Percentiles rank a stretch among this genome's conserved stretches.
Conservation (phyloP, 2,329 filamentous ascomycete species). For the Metarhizium album region DNA sequence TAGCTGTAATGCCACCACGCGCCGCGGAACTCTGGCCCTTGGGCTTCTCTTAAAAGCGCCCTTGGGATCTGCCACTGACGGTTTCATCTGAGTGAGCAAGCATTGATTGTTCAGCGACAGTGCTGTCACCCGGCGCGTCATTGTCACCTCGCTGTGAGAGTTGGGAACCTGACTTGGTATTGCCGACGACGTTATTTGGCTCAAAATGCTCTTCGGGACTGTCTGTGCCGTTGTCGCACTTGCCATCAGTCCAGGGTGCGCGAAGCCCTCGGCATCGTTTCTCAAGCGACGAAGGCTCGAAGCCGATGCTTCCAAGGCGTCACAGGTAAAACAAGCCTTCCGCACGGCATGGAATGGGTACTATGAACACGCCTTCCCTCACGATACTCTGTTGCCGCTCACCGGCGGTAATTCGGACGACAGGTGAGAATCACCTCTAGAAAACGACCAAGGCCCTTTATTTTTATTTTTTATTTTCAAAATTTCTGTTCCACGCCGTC, state of each 20-base stretch:
- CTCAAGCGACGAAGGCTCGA: background rate
- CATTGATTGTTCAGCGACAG: too few relatives aligned
- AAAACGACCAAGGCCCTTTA: too few relatives aligned
- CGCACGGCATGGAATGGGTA: conserved; percentile 63
- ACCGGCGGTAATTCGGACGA: conserved; percentile 56
- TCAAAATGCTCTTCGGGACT: background rate
- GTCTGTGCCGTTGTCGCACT: background rate
- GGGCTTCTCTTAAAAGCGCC: too few relatives aligned
- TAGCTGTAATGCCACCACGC: too few relatives aligned
- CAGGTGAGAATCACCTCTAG: conserved; percentile 50
- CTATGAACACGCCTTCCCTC: conserved; percentile 60
- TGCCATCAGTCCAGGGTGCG: background rate
- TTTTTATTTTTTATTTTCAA: too few relatives aligned
- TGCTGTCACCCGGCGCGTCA: background rate
- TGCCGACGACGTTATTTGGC: background rate
- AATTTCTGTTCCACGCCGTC: too few relatives aligned
- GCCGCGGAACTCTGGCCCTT: too few relatives aligned
- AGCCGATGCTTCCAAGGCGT: background rate
- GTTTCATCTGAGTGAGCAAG: too few relatives aligned
- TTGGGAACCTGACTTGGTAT: too few relatives aligned
- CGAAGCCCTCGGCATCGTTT: background rate
- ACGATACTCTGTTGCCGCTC: conserved; percentile 63
- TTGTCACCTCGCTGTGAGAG: too few relatives aligned
- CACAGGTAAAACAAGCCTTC: conserved; percentile 53
- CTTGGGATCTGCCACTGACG: too few relatives aligned